A percentile compares a stretch with the other conserved stretches of the same genome.
phyloP scores from a whole-genome alignment of 768 basidiomycete species.

The Leccinum obscurum region DNA sequence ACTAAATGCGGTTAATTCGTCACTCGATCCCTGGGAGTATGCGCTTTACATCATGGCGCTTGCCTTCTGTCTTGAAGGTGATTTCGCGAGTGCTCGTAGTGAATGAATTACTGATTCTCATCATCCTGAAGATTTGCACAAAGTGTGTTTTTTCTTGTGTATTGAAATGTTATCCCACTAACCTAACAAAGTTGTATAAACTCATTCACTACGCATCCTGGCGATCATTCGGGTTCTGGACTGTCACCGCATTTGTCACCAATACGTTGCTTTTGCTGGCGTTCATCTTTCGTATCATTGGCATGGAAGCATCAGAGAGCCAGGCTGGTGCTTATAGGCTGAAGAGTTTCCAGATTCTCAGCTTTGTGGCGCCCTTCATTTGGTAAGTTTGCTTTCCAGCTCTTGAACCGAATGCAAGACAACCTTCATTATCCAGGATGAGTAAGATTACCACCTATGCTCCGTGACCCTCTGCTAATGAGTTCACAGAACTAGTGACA shows the following conservation, averaged over 20 bases:
- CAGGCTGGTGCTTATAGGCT: constrained; percentile 44
- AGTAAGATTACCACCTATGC: constrained; percentile 48
- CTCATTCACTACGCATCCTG: constrained; percentile 75
- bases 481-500: constrained; percentile 63
- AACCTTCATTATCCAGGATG: constrained; percentile 56
- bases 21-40: constrained; percentile 81
- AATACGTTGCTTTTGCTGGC: constrained; percentile 72
- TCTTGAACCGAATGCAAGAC: neutral
- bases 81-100: constrained; percentile 11
- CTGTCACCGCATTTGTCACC: constrained; percentile 65
- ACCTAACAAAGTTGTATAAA: constrained; percentile 55
- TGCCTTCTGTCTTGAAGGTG: constrained; percentile 81
- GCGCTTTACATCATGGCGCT: constrained; percentile 76
- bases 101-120: constrained; percentile 41
- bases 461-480: constrained; percentile 3
- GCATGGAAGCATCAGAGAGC: constrained; percentile 42
- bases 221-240: constrained; percentile 85
- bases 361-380: constrained; percentile 84
- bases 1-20: constrained; percentile 50
- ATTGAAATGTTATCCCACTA: constrained; percentile 1
- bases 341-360: constrained; percentile 84
- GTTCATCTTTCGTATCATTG: constrained; percentile 68
- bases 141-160: constrained; percentile 15
- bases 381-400: constrained; percentile 53
- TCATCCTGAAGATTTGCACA: constrained; percentile 22